Evolutionary conservation across 1,284 basidiomycete genomes (phyloP).

Genomic region (Pseudozyma sp.): DNA sequence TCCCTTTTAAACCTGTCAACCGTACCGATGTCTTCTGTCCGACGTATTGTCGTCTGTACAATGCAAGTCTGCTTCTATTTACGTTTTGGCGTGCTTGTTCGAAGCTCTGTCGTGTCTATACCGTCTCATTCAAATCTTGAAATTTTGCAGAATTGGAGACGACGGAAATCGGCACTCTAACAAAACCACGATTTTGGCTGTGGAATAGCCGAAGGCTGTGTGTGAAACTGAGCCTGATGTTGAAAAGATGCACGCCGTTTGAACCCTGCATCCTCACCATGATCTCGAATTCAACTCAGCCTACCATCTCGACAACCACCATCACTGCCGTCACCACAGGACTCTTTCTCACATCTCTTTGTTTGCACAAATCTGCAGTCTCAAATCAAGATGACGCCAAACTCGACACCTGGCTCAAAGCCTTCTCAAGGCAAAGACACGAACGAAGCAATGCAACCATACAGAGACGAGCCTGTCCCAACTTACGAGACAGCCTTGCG

Average conservation of each 20-base stretch:
- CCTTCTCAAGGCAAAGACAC: not conserved
- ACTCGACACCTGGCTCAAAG: constrained; percentile 1
- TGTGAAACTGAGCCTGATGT: too few relatives aligned
- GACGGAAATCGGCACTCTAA: not conserved
- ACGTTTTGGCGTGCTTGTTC: too few relatives aligned
- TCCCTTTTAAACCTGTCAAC: too few relatives aligned
- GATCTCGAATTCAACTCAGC: constrained; percentile 2
- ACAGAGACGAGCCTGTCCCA: constrained; percentile 42
- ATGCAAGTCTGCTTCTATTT: too few relatives aligned
- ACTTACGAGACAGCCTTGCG: constrained; percentile 49
- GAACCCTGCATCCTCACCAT: constrained; percentile 19
- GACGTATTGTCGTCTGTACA: too few relatives aligned
- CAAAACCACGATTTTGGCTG: not conserved
- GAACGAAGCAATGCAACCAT: not conserved
- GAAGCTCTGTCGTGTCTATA: too few relatives aligned
- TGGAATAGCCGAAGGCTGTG: not conserved
- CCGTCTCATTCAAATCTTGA: too few relatives aligned
- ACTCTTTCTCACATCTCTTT: not conserved
- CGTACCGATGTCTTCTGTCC: too few relatives aligned
- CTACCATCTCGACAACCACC: not conserved
- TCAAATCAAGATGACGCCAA: constrained; percentile 3
- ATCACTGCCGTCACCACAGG: not conserved
- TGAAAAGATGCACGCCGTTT: constrained; percentile 2
- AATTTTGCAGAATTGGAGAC: too few relatives aligned
- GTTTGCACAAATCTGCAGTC: not conserved